Conservation (phyloP, 2,329 filamentous ascomycete species). For the Clonostachys solani region DNA sequence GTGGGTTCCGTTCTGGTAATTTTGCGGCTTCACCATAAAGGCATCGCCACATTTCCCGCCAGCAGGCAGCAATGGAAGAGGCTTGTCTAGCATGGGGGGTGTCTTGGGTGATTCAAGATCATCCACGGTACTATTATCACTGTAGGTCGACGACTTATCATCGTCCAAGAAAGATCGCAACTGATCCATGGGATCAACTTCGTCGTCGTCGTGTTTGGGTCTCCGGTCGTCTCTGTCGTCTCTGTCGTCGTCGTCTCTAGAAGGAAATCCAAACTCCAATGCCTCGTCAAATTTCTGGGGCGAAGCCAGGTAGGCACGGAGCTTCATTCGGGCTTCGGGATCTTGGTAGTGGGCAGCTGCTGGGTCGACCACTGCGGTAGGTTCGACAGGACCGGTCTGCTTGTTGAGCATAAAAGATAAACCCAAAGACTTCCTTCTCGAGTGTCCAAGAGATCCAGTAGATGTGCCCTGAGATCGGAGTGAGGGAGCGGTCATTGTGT, state of each 20-base stretch:
- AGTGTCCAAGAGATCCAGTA: conserved; percentile 20
- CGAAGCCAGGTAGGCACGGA: conserved; percentile 81
- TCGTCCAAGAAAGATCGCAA: conserved; percentile 55
- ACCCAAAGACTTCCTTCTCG: conserved; percentile 47
- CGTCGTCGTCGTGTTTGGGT: neutral
- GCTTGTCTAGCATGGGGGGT: conserved; percentile 41
- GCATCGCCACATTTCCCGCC: conserved; percentile 14
- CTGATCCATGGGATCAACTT: conserved; percentile 9
- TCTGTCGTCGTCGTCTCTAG: conserved; percentile 38
- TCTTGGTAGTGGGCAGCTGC: conserved; percentile 83
- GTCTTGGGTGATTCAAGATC: conserved; percentile 59
- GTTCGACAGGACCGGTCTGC: conserved; percentile 22
- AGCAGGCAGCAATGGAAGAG: conserved; percentile 18
- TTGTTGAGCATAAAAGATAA: conserved; percentile 49
- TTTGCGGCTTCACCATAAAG: conserved; percentile 20
- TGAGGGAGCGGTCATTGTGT: conserved; percentile 19
- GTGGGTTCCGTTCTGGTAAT: conserved; percentile 46
- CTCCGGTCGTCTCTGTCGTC: conserved; percentile 1
- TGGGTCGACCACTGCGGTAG: conserved; percentile 55
- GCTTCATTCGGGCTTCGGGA: conserved; percentile 79
- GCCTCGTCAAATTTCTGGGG: conserved; percentile 95
- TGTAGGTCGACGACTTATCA: conserved; percentile 51
- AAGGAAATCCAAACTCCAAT: conserved; percentile 88
- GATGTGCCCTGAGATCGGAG: conserved; percentile 9
- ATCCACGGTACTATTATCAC: conserved; percentile 47